Evolutionary conservation across 1,284 basidiomycete species (phyloP), one percentile per base, ranked within the genome.

Genomic region (Lentinus polychrous): DNA sequence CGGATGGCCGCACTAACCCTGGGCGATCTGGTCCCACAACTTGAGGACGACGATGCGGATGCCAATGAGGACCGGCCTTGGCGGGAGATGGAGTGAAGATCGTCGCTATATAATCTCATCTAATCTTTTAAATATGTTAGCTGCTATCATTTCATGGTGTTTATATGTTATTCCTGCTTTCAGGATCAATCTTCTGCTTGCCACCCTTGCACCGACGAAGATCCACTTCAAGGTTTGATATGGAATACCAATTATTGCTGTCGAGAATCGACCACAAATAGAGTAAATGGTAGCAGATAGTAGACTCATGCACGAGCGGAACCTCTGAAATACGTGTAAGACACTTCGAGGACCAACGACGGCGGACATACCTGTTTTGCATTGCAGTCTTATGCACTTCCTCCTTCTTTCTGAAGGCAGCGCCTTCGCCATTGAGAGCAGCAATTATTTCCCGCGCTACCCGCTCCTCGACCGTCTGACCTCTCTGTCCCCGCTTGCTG

Each of bases 391-490:
- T 76, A 63, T 94, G 92, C 45, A 79, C 63, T 47, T 78, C 72
- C 55, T 68, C 69, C 66, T 90, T 81, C 57, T 74, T 75, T 56
- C 74, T 70, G 51, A 84, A 69, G 31, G 74, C 74, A 27, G 72
- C 71, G 43, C 75, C 79, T 18, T 55, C 53, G 2, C 83, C 84
- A 57, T 83, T 76, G 3, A 92, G 55, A 18, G 88, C 75, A 0
- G 70, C 73, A 35, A 93, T 72, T 24, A 91, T 66, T 67, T 92
- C 89, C 60, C 80, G 72, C 36, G 90, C 90, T 50, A 93, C 64
- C 49, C 88, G 71, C 59, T 85, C 79, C 56, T 80, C 78, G 2
- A 86, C 51, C 7, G 65, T 72, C 50, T 73, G 69, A 6, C 81
- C 86, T 0, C 70, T 63, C 51, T 69, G 67, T 36, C 63, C 68